These are phyloP conservation scores for Clarireedia homoeocarpa DNA, from an alignment of 2,329 filamentous ascomycete species.

Conservation along the genomic window DNA sequence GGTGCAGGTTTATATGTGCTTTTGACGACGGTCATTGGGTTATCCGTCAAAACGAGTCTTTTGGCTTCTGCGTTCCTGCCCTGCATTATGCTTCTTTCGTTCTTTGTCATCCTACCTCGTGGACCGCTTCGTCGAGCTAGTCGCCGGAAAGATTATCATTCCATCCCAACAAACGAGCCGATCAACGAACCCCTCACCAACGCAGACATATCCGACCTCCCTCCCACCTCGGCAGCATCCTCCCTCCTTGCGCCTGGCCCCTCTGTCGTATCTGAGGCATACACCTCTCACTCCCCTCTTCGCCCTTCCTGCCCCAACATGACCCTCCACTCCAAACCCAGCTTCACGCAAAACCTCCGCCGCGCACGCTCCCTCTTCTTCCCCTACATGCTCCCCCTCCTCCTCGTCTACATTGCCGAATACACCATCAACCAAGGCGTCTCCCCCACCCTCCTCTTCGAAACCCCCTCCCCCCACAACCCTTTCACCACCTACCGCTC, in stretches of 20 bases:
- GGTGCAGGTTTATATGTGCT: constrained; percentile 85
- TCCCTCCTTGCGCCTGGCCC: constrained; percentile 34
- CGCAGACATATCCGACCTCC: constrained; percentile 24
- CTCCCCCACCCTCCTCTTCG: constrained; percentile 79
- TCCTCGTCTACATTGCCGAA: constrained; percentile 90
- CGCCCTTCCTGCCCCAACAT: background rate
- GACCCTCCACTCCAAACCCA: constrained; percentile 6
- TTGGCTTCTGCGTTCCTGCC: constrained; percentile 74
- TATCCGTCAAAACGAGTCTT: constrained; percentile 67
- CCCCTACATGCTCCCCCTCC: constrained; percentile 78
- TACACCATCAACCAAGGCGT: constrained; percentile 98
- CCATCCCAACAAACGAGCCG: constrained; percentile 15
- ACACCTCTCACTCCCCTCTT: constrained; percentile 27
- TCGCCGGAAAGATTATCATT: constrained; percentile 44
- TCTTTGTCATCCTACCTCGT: constrained; percentile 72
- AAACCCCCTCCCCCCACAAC: constrained; percentile 69
- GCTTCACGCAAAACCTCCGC: constrained; percentile 46
- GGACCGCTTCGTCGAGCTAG: constrained; percentile 49
- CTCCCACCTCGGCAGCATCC: constrained; percentile 37
- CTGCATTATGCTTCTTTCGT: constrained; percentile 73
- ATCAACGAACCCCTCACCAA: constrained; percentile 29
- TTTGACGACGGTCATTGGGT: constrained; percentile 70
- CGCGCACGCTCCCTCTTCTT: constrained; percentile 65
- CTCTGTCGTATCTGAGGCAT: constrained; percentile 34
- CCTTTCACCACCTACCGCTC: constrained; percentile 76